These are phyloP conservation scores for Botryobasidium botryosum DNA, from an alignment of 768 basidiomycete genomes.

Conservation along the genomic window DNA sequence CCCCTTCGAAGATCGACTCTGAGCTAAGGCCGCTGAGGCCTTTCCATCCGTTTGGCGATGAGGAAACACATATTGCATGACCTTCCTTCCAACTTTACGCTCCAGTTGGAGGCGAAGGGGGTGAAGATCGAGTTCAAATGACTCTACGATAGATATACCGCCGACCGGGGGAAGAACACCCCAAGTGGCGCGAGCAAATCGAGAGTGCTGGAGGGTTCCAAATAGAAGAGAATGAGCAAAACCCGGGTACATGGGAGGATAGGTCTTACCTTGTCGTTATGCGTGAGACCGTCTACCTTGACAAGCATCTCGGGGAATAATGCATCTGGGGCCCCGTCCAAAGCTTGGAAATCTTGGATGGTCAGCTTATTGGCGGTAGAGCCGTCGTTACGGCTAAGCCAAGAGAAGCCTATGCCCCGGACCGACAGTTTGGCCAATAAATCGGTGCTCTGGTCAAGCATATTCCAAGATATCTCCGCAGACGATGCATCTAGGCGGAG, in stretches of 20 bases:
- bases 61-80: slow-evolving; percentile 84
- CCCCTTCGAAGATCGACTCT: too few species aligned
- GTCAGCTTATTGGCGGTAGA: slow-evolving; percentile 63
- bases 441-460: slow-evolving; percentile 57
- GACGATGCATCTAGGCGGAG: slow-evolving; percentile 67
- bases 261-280: slow-evolving; percentile 35
- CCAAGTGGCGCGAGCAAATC: slow-evolving; percentile 70
- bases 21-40: too few species aligned
- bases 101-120: slow-evolving; percentile 81
- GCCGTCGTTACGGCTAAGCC: slow-evolving; percentile 76
- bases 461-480: slow-evolving; percentile 78
- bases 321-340: slow-evolving; percentile 70
- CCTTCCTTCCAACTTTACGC: slow-evolving; percentile 55
- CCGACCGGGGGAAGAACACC: slow-evolving; percentile 76
- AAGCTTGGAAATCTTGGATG: slow-evolving; percentile 63
- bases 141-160: slow-evolving; percentile 78
- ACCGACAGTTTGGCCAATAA: slow-evolving; percentile 78
- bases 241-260: too few species aligned
- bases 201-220: slow-evolving; percentile 5
- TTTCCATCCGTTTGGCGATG: slow-evolving; percentile 26
- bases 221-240: not conserved
- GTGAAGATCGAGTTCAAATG: slow-evolving; percentile 65
- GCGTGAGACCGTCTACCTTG: slow-evolving; percentile 40
- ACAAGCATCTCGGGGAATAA: slow-evolving; percentile 77
- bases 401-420: slow-evolving; percentile 57